phyloP scores from a whole-genome alignment of 2,329 filamentous ascomycete species.

The Fusarium sp. region DNA sequence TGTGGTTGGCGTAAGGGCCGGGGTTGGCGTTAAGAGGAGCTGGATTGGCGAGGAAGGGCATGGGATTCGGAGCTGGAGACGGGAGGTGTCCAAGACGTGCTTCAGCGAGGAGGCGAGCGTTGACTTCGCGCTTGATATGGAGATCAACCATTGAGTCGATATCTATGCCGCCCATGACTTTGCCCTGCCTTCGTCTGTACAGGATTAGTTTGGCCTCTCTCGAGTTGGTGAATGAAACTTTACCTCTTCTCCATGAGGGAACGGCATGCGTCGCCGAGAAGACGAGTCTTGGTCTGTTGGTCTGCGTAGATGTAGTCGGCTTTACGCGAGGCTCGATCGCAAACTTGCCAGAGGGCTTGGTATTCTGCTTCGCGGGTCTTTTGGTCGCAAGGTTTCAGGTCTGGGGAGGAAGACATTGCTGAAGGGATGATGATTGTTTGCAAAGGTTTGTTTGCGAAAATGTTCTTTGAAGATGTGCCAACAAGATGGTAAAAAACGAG shows the following conservation, averaged over 20 bases:
- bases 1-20: not conserved
- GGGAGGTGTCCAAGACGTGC: not conserved
- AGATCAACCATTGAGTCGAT: slow-evolving; percentile 36
- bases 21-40: not conserved
- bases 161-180: slow-evolving; percentile 27
- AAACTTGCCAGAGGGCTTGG: slow-evolving; percentile 47
- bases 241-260: slow-evolving; percentile 36
- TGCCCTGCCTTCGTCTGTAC: slow-evolving; percentile 23
- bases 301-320: slow-evolving; percentile 19
- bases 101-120: slow-evolving; percentile 4
- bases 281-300: slow-evolving; percentile 1
- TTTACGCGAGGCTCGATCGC: slow-evolving; percentile 37
- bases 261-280: slow-evolving; percentile 22
- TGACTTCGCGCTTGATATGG: slow-evolving; percentile 40
- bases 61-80: not conserved
- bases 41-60: not conserved
- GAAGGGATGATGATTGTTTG: not conserved
- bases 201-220: not conserved
- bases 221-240: not conserved
- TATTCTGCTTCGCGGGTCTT: slow-evolving; percentile 45
- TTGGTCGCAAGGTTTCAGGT: slow-evolving; percentile 1
- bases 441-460: not conserved
- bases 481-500: no score
- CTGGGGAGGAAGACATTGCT: slow-evolving; percentile 28
- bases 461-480: not conserved